Conservation (phyloP, 257 asterid species). For the Penstemon eatonii region DNA sequence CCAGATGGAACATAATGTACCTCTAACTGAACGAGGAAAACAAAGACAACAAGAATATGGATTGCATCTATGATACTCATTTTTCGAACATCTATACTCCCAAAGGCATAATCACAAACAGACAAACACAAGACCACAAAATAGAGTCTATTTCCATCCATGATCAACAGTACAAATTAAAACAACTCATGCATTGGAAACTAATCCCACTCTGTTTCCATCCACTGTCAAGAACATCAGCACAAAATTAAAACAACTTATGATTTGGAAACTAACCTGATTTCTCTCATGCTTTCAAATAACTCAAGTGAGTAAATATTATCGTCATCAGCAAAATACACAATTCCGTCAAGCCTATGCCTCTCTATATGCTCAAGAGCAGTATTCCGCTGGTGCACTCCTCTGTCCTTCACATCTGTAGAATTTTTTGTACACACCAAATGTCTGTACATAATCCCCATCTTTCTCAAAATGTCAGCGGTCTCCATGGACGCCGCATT, state of each 20-base stretch:
- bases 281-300: constrained; percentile 68
- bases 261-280: constrained; percentile 53
- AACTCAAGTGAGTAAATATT: constrained; percentile 75
- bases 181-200: constrained; percentile 1
- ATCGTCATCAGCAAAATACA: constrained; percentile 93
- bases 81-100: constrained; percentile 17
- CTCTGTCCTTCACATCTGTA: constrained; percentile 68
- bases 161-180: neutral
- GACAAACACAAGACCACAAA: constrained; percentile 3
- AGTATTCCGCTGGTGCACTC: constrained; percentile 86
- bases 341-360: constrained; percentile 86
- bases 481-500: constrained; percentile 73
- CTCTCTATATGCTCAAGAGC: constrained; percentile 86
- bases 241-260: neutral
- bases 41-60: neutral
- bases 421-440: constrained; percentile 65
- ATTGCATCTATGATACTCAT: neutral
- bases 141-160: neutral
- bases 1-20: neutral
- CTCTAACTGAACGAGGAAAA: constrained; percentile 8
- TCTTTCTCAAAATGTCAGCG: constrained; percentile 72
- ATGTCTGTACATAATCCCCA: constrained; percentile 79
- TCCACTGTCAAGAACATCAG: neutral
- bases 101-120: neutral
- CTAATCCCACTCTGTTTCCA: constrained; percentile 39